Base-by-base conservation (phyloP, 768 basidiomycete species). In the Leccinum aurantiacum region DNA sequence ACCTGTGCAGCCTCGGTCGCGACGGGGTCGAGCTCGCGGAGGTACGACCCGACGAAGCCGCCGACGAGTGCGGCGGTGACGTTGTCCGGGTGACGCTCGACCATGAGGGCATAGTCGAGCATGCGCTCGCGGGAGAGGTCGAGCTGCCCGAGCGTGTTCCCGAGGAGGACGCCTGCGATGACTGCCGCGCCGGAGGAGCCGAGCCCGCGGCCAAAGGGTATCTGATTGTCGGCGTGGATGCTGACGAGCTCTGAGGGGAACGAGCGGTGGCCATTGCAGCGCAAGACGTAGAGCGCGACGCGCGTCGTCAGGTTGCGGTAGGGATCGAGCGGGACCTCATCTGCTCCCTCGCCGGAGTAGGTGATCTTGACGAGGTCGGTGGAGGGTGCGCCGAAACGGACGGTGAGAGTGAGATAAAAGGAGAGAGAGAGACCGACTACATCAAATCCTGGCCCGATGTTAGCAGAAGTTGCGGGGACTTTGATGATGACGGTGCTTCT, bases 101-200 rank as follows among this genome's bases (percentile, higher is more conserved):
- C 95, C 97, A 99, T 99, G 56, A 99, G 82, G 1, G 96, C 95
- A 70, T 92, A 96, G 77, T 99, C 97, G 61, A 98, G 85, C 67
- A 96, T 78, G 25, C 97, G 86, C 47, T 80, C 82, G 29, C 73
- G 78, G 14, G 90, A 74, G 11, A 98, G 85, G 24, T 80, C 70
- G 61, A 98, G 83, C 17, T 82, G 65, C 15, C 91, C 96, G 24
- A 98, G 80, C n/a, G 85, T 80, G 69, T 94, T 84, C 37, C 88
- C 97, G 49, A 99, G 84, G 33, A 96, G 82, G 35, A 97, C 95
- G 46, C 97, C 97, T 1, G 95, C 96, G 68, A 99, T 91, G 67
- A 99, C 97, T n/a, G 97, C 96, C 4, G 97, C 97, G 14, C 96
- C 96, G 1, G 97, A 98, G 0, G 96, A 98, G 52, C 97, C 97